Evolutionary conservation across 106 monocot genomes (phyloP).

Genomic region (Agapanthus africanus): DNA sequence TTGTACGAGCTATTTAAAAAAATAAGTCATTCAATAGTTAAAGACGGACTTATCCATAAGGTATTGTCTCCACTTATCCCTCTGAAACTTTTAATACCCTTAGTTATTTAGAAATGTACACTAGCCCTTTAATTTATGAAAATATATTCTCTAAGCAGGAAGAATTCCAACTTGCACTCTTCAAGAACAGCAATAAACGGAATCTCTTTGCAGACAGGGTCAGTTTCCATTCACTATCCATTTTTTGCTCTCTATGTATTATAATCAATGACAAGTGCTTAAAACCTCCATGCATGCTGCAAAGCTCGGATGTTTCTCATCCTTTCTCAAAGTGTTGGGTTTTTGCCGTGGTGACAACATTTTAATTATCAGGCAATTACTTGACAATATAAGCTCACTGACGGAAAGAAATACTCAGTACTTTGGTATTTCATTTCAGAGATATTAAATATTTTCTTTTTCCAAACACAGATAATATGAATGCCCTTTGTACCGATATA

Average conservation of each 20-base stretch:
- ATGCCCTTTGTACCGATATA: background rate
- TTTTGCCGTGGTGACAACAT: background rate
- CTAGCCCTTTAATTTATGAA: background rate
- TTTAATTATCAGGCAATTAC: too few species aligned
- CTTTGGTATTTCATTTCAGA: background rate
- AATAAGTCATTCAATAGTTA: slow-evolving; percentile 31
- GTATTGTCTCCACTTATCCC: slow-evolving; percentile 7
- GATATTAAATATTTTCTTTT: background rate
- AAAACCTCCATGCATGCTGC: background rate
- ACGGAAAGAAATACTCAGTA: background rate
- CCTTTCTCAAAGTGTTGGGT: background rate
- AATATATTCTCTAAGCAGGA: slow-evolving; percentile 38
- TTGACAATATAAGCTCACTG: background rate
- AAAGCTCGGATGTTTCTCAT: background rate
- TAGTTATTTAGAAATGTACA: background rate
- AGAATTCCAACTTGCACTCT: slow-evolving; percentile 83
- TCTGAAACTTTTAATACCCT: background rate
- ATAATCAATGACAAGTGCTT: background rate
- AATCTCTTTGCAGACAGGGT: slow-evolving; percentile 90
- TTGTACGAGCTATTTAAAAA: slow-evolving; percentile 49
- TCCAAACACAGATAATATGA: background rate
- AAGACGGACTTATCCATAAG: slow-evolving; percentile 63
- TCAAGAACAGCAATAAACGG: slow-evolving; percentile 59
- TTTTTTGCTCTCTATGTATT: background rate
- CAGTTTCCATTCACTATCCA: background rate